Percentiles rank a stretch among this genome's conserved stretches.
phyloP scores from a whole-genome alignment of 305 asterid genomes.

The Fraxinus angustifolia region DNA sequence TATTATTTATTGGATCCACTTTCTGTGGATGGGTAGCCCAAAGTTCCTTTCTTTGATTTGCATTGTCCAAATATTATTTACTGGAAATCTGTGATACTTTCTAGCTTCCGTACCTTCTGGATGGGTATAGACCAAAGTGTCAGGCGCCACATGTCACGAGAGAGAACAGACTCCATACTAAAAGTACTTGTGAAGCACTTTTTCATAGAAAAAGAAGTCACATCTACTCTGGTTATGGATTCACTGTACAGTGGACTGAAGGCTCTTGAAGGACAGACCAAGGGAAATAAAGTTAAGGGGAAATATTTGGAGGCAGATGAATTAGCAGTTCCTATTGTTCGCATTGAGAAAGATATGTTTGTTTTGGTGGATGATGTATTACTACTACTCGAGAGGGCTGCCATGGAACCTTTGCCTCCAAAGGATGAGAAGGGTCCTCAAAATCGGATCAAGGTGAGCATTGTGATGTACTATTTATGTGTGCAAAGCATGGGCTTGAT shows the following conservation, averaged over 20 bases:
- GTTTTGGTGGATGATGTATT: constrained; percentile 89
- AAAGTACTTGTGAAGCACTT: constrained; percentile 83
- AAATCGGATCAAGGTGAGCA: constrained; percentile 78
- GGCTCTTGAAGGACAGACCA: constrained; percentile 80
- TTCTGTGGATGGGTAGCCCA: constrained; percentile 84
- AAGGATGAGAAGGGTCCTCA: constrained; percentile 98
- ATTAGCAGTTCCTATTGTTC: constrained; percentile 55
- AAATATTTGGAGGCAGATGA: constrained; percentile 59
- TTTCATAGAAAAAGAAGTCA: constrained; percentile 94
- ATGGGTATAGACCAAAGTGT: constrained; percentile 68
- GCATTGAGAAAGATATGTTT: constrained; percentile 65
- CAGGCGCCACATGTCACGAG: constrained; percentile 64
- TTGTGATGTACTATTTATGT: not conserved
- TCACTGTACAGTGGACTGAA: constrained; percentile 85
- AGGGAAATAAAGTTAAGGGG: constrained; percentile 63
- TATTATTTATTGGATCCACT: constrained; percentile 29
- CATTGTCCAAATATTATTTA: not conserved
- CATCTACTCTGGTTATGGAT: constrained; percentile 97
- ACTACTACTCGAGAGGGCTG: constrained; percentile 79
- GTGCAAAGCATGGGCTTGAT: not conserved
- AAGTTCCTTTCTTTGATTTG: not conserved
- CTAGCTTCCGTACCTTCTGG: constrained; percentile 93
- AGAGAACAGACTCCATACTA: constrained; percentile 69
- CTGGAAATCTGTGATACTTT: constrained; percentile 1
- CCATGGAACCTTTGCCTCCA: constrained; percentile 87